Evolutionary conservation across 2,329 filamentous ascomycete genomes (phyloP), one percentile per base, ranked within the genome.

Genomic region (Arthrinium phaeospermum): DNA sequence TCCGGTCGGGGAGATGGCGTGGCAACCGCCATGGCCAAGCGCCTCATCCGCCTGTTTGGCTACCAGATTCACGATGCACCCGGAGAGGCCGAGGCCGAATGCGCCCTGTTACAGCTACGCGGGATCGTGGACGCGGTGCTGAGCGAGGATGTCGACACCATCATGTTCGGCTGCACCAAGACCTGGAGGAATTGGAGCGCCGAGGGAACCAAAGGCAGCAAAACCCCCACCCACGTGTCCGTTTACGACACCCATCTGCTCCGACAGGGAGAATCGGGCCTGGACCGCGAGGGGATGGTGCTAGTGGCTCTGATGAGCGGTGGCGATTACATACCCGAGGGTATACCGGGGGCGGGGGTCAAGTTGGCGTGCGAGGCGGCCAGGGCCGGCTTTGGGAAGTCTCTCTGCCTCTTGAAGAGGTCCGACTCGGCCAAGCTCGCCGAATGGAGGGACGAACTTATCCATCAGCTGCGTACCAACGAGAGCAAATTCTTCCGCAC

Each of bases 1-100:
- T 91, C 91, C 0, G 86, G 89, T 3, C 84, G 90, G 77, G 88
- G 93, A 69, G 89, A 92, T 78, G 87, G 89, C 71, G 85, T 94
- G 72, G 87, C 94, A 74, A 90, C 91, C 49, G 91, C 93, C 64
- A 90, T 95, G 73, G 94, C 94, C 0, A 98, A 98, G 82, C 91
- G 93, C 68, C 84, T 98, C 6, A 91, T 98, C 67, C 91, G 92
- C 69, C 85, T 96, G 0, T 98, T 98, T 81, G 95, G 93, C 0
- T 97, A 97, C 78, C 89, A 91, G 1, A 89, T 90, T 68, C 95
- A 98, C 81, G 91, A 94, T 78, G 96, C 96, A 7, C 96, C 96
- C 0, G 96, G 96, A 13, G 96, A 99, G 80, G 96, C 96, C 3
- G 96, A 99, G 81, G 96, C 96, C 1, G 96, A 99, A 83, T 99